Conservation (phyloP, 2,329 filamentous ascomycete genomes). For the Paraconiothyrium brasiliense region DNA sequence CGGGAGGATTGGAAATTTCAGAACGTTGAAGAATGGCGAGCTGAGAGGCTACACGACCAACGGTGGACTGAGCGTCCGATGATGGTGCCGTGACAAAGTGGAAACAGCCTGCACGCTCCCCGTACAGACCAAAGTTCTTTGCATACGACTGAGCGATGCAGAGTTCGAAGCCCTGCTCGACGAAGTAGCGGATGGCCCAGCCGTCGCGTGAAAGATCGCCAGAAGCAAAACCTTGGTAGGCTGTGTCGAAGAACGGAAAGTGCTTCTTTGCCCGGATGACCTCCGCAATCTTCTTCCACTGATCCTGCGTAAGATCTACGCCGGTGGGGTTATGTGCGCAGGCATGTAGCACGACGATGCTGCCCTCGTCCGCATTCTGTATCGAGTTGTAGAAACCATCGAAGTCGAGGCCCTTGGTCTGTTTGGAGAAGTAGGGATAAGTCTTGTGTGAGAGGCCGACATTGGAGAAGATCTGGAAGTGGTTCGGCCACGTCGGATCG, state of each 20-base stretch:
- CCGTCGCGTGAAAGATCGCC: constrained; percentile 86
- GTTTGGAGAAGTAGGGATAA: constrained; percentile 93
- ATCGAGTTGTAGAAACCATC: constrained; percentile 83
- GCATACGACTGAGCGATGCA: constrained; percentile 64
- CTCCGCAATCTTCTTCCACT: constrained; percentile 90
- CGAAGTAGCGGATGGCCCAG: constrained; percentile 92
- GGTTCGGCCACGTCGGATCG: constrained; percentile 97
- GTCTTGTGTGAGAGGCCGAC: constrained; percentile 79
- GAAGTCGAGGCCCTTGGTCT: constrained; percentile 91
- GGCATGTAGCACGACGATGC: constrained; percentile 90
- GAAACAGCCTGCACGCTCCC: constrained; percentile 95
- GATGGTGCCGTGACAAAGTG: constrained; percentile 85
- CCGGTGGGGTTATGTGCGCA: constrained; percentile 99
- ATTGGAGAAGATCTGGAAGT: constrained; percentile 98
- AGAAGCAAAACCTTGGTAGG: constrained; percentile 97
- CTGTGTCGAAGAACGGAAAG: constrained; percentile 98
- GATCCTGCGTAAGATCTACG: constrained; percentile 90
- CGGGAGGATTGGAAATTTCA: constrained; percentile 96
- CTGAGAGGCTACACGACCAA: constrained; percentile 78
- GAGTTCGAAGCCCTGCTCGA: constrained; percentile 84
- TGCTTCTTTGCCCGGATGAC: constrained; percentile 81
- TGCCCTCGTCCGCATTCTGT: constrained; percentile 74
- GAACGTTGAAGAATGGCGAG: constrained; percentile 93
- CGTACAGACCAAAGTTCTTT: constrained; percentile 81
- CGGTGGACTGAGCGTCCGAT: constrained; percentile 69